Conservation (phyloP, 2,329 filamentous ascomycete genomes). For the Ophiostoma sp. region DNA sequence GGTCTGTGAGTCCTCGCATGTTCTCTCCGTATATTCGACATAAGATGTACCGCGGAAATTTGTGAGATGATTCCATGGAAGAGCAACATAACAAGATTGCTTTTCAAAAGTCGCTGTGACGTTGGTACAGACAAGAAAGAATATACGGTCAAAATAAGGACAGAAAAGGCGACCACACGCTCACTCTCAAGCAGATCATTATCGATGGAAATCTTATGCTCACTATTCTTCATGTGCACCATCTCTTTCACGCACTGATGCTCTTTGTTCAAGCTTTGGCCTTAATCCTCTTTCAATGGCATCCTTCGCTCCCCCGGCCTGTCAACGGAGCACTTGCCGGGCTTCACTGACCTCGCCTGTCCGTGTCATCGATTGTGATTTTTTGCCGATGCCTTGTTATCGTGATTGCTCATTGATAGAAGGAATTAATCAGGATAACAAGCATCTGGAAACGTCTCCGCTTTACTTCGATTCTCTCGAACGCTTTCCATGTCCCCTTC, state of each 20-base stretch:
- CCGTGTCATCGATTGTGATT: neutral
- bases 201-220: neutral
- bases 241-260: neutral
- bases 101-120: neutral
- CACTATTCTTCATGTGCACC: neutral
- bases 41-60: neutral
- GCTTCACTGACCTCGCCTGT: neutral
- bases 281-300: neutral
- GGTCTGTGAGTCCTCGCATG: neutral
- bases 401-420: neutral
- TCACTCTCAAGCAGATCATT: neutral
- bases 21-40: neutral
- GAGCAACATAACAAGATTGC: neutral
- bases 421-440: neutral
- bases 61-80: neutral
- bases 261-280: neutral
- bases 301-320: neutral
- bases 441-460: neutral
- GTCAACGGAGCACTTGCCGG: neutral
- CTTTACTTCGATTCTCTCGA: too few species aligned
- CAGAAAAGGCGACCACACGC: neutral
- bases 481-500: neutral
- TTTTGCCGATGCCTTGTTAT: neutral
- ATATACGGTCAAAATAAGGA: neutral
- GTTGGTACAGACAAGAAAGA: neutral